These are phyloP conservation scores for Ordospora colligata DNA, from an alignment of 371 early-diverging fungal species.

Conservation along the genomic window DNA sequence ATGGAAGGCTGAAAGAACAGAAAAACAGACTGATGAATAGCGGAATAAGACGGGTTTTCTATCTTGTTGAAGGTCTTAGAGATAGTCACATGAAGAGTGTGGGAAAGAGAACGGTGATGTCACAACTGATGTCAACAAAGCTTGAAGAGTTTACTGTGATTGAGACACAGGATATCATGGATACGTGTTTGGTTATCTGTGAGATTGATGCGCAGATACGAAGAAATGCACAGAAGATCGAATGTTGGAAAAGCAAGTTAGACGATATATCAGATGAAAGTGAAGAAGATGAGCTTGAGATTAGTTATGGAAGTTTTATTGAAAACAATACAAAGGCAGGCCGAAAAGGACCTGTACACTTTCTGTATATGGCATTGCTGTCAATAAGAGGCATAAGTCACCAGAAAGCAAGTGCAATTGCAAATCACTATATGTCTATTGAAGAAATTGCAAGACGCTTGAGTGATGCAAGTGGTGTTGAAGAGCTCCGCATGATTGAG, in stretches of 20 bases:
- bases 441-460: neutral
- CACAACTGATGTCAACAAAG: slow-evolving; percentile 18
- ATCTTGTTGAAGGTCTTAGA: slow-evolving; percentile 48
- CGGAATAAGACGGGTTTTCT: slow-evolving; percentile 32
- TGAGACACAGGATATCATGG: slow-evolving; percentile 51
- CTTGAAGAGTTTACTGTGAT: slow-evolving; percentile 45
- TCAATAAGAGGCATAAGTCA: slow-evolving; percentile 35
- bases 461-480: neutral
- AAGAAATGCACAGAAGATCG: neutral
- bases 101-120: neutral
- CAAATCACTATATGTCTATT: slow-evolving; percentile 28
- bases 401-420: slow-evolving; percentile 16
- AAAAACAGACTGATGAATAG: slow-evolving; percentile 63
- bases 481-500: neutral
- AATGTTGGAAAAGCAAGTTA: neutral
- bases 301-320: slow-evolving; percentile 43
- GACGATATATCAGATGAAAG: neutral
- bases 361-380: slow-evolving; percentile 26
- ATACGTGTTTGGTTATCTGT: slow-evolving; percentile 37
- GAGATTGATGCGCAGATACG: slow-evolving; percentile 28
- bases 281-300: neutral
- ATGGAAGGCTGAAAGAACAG: slow-evolving; percentile 84
- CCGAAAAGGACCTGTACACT: neutral
- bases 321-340: slow-evolving; percentile 30
- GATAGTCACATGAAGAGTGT: slow-evolving; percentile 24